Base-by-base conservation (phyloP, 352 stramenopile species). In the Pythium pyrilobum region DNA sequence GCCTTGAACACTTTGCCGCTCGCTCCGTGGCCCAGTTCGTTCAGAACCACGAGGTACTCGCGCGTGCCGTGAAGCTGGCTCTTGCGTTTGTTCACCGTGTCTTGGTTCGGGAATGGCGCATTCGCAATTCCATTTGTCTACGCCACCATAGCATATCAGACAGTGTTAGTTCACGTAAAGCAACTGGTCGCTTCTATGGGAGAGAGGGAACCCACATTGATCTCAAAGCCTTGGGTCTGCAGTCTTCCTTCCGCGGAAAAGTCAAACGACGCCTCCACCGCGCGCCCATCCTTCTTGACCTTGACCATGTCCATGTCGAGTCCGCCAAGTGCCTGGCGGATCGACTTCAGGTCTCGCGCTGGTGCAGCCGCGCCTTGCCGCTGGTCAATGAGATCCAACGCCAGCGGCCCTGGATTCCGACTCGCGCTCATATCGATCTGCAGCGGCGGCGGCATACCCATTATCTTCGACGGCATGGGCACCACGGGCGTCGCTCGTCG, bases 1-100 rank as follows among this genome's bases (percentile, higher is more conserved):
- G 88, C 87, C 51, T 95, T 92, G 64, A 89, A 87, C 8, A 97
- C 89, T 55, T 92, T 92, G 28, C 88, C 88, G 25, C 88, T 71
- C 10, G 89, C 89, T 36, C 89, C 89, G 53, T 90, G 81, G 0
- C 83, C 83, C 20, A 94, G 64, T 21, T 92, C 81, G 29, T 85
- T 77, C 1, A 92, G 44, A 11, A 89, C 24, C 2, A 92, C 41
- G 38, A 92, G 60, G 27, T 76, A 89, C 23, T 92, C 76, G 13
- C 76, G 80, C 3, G 80, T 87, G 31, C 72, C 72, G 20, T 81
- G 52, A 2, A 64, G 37, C 3, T 47, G 62, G 7, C 29, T 43
- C 41, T 52, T 60, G 18, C 38, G 46, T 20, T 55, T 65, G 21
- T 18, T 37, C 11, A 48, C 33, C 12, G 61, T 46, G 8, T 62